A percentile compares a stretch with the other conserved stretches of the same genome.
phyloP scores from a whole-genome alignment of 2,329 filamentous ascomycete genomes.

The Diaporthe destruens region DNA sequence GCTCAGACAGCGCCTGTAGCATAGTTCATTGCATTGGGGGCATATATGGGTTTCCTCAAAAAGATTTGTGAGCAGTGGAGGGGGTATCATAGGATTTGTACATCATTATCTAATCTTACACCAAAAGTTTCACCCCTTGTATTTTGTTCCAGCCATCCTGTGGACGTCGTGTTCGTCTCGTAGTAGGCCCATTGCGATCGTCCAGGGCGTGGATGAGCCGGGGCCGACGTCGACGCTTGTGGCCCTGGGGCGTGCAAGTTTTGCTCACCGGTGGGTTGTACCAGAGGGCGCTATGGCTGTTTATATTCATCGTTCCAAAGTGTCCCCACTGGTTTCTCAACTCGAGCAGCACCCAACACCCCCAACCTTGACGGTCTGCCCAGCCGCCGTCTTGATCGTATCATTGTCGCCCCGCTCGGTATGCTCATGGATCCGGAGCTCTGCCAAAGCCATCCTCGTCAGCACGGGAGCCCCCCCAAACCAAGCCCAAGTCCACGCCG shows the following conservation, averaged over 20 bases:
- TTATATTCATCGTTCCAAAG: background rate
- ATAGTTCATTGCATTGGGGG: constrained; percentile 14
- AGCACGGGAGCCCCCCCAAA: background rate
- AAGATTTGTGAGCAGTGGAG: constrained; percentile 33
- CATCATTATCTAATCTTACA: constrained; percentile 41
- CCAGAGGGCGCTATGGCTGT: no score
- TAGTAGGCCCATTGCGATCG: background rate
- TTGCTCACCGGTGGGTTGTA: background rate
- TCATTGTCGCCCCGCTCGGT: constrained; percentile 96
- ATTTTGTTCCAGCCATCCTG: background rate
- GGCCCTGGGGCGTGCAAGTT: no score
- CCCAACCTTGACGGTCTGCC: constrained; percentile 51
- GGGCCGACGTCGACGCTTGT: background rate
- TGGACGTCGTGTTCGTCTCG: background rate
- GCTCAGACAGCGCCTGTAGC: constrained; percentile 12
- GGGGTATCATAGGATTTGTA: constrained; percentile 51
- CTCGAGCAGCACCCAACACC: constrained; percentile 44
- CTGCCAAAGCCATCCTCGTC: constrained; percentile 57
- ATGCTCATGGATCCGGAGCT: constrained; percentile 88
- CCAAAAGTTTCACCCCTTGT: background rate
- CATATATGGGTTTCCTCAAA: background rate
- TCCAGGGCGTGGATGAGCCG: background rate
- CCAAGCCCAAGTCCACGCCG: no score
- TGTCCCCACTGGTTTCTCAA: background rate
- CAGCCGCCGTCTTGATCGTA: constrained; percentile 76